Conservation (phyloP, 2,329 filamentous ascomycete genomes). For the Raffaelea albimanens region DNA sequence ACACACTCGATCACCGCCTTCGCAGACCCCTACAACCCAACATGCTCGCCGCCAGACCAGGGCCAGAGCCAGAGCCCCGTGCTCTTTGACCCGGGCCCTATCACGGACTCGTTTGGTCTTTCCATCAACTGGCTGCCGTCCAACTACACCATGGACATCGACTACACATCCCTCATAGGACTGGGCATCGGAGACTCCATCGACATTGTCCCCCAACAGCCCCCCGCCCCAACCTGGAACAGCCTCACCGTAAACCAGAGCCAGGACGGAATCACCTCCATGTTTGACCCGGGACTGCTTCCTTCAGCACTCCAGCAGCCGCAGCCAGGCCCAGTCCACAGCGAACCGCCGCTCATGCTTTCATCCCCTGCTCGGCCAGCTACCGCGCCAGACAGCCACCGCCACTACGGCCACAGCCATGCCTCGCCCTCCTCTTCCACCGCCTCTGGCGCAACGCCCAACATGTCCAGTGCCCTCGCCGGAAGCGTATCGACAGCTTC, state of each 20-base stretch:
- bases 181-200: not conserved
- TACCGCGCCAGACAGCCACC: not conserved
- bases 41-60: not conserved
- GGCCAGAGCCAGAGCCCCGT: not conserved
- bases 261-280: too few relatives aligned
- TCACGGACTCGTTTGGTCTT: not conserved
- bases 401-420: not conserved
- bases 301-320: not conserved
- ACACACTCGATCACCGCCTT: not conserved
- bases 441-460: too few relatives aligned
- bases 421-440: too few relatives aligned
- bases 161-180: conserved; percentile 11
- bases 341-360: too few relatives aligned
- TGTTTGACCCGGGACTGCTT: too few relatives aligned
- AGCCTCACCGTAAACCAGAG: too few relatives aligned
- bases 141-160: conserved; percentile 14
- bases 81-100: not conserved
- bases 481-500: too few relatives aligned
- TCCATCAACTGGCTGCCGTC: conserved; percentile 18
- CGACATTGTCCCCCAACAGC: too few relatives aligned
- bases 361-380: not conserved
- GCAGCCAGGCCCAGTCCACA: not conserved
- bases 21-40: not conserved
- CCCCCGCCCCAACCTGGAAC: too few relatives aligned
- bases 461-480: too few relatives aligned